A percentile compares a stretch with the other conserved stretches of the same genome.
phyloP scores from a whole-genome alignment of 2,329 filamentous ascomycete genomes.

The Akanthomyces uredinophilus region DNA sequence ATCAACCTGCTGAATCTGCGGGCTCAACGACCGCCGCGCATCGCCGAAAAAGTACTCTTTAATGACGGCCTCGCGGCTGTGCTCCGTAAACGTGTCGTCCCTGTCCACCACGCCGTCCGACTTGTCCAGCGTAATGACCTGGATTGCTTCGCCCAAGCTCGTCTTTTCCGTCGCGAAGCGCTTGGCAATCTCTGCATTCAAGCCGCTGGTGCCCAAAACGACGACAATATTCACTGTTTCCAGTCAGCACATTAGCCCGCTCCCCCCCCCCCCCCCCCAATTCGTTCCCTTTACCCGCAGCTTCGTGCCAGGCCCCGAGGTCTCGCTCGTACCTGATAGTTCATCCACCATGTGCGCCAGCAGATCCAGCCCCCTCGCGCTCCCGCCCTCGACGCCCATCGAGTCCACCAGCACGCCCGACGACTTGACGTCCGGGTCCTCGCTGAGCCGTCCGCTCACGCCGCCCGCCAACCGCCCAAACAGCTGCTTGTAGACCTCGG shows the following conservation, averaged over 20 bases:
- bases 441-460: slow-evolving; percentile 69
- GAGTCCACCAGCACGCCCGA: slow-evolving; percentile 85
- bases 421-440: slow-evolving; percentile 65
- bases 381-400: slow-evolving; percentile 62
- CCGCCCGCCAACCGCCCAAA: slow-evolving; percentile 73
- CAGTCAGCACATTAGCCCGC: not conserved
- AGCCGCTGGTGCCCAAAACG: slow-evolving; percentile 70
- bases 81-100: slow-evolving; percentile 68
- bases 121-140: slow-evolving; percentile 73
- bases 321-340: slow-evolving; percentile 39
- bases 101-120: slow-evolving; percentile 80
- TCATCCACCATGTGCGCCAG: slow-evolving; percentile 69
- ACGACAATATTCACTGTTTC: slow-evolving; percentile 73
- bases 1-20: slow-evolving; percentile 79
- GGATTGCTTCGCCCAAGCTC: slow-evolving; percentile 61
- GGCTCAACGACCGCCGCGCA: slow-evolving; percentile 68
- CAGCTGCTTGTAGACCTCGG: slow-evolving; percentile 66
- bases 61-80: slow-evolving; percentile 68
- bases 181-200: slow-evolving; percentile 69
- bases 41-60: slow-evolving; percentile 95
- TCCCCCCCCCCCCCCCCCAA: too few species aligned
- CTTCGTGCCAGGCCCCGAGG: not conserved
- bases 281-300: too few species aligned
- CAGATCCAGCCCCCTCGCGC: slow-evolving; percentile 65
- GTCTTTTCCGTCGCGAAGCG: slow-evolving; percentile 57